Evolutionary conservation across 1,284 basidiomycete genomes (phyloP), one percentile per base, ranked within the genome.

Genomic region (Rhodotorula mucilaginosa): DNA sequence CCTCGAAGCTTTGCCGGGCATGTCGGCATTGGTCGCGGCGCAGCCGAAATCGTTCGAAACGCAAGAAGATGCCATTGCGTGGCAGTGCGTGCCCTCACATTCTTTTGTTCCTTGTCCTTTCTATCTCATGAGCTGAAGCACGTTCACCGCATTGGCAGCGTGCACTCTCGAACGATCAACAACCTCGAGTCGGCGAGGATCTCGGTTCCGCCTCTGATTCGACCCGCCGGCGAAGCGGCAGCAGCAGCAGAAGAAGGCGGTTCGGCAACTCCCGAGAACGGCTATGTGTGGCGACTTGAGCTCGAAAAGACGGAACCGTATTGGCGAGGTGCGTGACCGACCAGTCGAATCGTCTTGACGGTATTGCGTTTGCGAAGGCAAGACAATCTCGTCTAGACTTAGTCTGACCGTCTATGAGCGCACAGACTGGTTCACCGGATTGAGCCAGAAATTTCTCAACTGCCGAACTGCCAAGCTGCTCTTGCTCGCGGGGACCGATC

Each of bases 401-500:
- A 6, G 10, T 8, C 26, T 39, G 8, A 39, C 12, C 12, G 39
- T 39, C 39, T 12, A 1, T 39, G 7, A 39, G 1, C 26, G 21
- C 58, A 5, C 68, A 94, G 93, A 89, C 77, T 99, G 96, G 96
- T 99, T 98, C 82, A 84, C 84, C 5, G 89, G 89, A 0, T 84
- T 99, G 0, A 95, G 92, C 5, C 81, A 82, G 26, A 85, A 86
- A 34, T 99, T 99, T 81, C 84, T 98, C 5, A 80, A 84, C 0
- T 87, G 88, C 0, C 86, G 88, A 23, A 87, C 91, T 0, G 94
- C 94, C 0, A 88, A 94, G 21, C 82, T 99, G 44, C 86, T 99
- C 46, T 86, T 98, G 5, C 85, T 99, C 18, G 96, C 97, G 0
- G 95, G 95, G 0, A 89, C 94, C 15, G 96, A 99, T 78, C 84